These are phyloP conservation scores for Phlyctochytrium planicorne DNA, from an alignment of 192 early-diverging fungal species.

Conservation along the genomic window DNA sequence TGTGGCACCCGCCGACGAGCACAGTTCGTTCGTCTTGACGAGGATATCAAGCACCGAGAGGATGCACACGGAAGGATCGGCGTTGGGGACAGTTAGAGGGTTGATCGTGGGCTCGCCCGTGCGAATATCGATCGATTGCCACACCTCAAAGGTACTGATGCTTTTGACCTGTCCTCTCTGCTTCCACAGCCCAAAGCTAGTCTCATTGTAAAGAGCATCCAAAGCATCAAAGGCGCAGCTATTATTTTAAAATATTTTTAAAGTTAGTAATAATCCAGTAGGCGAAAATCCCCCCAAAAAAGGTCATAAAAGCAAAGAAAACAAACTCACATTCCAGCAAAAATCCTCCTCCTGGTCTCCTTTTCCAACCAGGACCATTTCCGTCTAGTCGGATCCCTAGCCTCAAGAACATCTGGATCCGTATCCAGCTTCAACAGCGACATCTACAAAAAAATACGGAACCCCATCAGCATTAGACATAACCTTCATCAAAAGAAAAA, in stretches of 20 bases:
- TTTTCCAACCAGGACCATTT: constrained; percentile 3
- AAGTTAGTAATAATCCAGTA: too few species aligned
- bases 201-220: not conserved
- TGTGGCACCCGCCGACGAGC: not conserved
- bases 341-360: constrained; percentile 1
- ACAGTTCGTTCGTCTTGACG: not conserved
- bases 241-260: too few species aligned
- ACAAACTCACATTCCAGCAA: constrained; percentile 1
- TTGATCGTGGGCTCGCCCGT: not conserved
- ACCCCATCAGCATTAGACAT: too few species aligned
- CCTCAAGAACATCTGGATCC: constrained; percentile 4
- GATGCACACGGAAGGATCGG: not conserved
- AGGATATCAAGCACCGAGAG: not conserved
- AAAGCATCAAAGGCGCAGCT: not conserved
- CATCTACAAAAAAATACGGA: not conserved
- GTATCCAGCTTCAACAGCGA: not conserved
- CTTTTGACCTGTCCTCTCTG: not conserved
- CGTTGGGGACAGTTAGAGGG: not conserved
- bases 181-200: constrained; percentile 1
- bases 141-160: not conserved
- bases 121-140: not conserved
- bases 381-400: not conserved
- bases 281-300: too few species aligned
- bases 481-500: too few species aligned
- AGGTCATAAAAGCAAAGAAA: too few species aligned